phyloP scores from a whole-genome alignment of 2,329 filamentous ascomycete genomes.

The Cladosporium cucumerinum region DNA sequence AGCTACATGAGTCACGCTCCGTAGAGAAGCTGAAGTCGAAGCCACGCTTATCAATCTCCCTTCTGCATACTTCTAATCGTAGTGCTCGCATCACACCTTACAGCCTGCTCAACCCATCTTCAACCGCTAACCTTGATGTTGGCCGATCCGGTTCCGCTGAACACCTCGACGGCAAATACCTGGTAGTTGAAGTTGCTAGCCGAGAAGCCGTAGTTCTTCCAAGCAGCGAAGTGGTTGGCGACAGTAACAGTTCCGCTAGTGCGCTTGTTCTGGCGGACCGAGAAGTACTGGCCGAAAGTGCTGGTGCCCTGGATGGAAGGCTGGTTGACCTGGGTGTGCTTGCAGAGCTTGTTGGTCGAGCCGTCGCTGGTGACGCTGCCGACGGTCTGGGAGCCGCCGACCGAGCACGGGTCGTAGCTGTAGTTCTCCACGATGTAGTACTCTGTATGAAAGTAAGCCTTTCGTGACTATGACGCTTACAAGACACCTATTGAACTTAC shows the following conservation, averaged over 20 bases:
- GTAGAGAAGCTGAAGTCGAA: neutral
- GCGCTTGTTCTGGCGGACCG: constrained; percentile 37
- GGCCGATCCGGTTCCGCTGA: constrained; percentile 49
- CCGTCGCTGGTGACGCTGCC: constrained; percentile 53
- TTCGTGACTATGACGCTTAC: neutral
- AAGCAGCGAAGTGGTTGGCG: constrained; percentile 35
- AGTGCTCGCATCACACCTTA: neutral
- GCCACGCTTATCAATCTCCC: neutral
- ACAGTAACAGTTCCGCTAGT: constrained; percentile 27
- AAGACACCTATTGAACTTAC: neutral
- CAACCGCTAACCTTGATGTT: constrained; percentile 36
- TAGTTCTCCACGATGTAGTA: constrained; percentile 58
- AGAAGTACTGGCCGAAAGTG: constrained; percentile 42
- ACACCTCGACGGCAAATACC: constrained; percentile 54
- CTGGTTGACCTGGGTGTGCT: constrained; percentile 42
- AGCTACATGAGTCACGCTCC: neutral
- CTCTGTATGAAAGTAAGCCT: constrained; percentile 33
- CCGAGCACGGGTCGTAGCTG: constrained; percentile 40
- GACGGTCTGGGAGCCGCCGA: constrained; percentile 40
- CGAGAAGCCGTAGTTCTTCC: constrained; percentile 47
- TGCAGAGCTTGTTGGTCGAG: constrained; percentile 52
- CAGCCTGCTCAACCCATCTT: neutral
- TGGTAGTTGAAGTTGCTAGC: constrained; percentile 52
- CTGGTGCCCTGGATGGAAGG: constrained; percentile 41
- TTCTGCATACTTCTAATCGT: neutral